These are phyloP conservation scores for Chamaenerion angustifolium DNA, from an alignment of 345 rosid species.

Conservation along the genomic window DNA sequence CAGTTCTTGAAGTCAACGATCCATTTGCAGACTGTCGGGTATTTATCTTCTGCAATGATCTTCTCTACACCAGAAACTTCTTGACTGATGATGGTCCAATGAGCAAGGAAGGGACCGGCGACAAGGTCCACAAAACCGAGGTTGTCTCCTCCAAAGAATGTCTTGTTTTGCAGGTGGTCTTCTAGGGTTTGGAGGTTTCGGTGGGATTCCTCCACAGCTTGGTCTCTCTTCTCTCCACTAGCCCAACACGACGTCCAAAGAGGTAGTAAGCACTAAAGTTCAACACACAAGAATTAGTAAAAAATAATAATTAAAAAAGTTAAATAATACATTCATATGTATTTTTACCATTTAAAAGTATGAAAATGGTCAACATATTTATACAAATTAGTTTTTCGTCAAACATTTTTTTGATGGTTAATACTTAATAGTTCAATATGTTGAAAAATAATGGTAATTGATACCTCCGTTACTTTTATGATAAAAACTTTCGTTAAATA, in stretches of 20 bases:
- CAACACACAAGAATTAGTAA: not conserved
- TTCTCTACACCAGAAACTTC: slow-evolving; percentile 26
- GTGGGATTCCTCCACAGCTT: slow-evolving; percentile 21
- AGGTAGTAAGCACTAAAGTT: slow-evolving; percentile 16
- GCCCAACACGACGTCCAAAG: slow-evolving; percentile 22
- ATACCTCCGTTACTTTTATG: too few relatives aligned
- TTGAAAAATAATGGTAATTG: too few relatives aligned
- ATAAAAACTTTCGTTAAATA: too few relatives aligned
- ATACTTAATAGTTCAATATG: too few relatives aligned
- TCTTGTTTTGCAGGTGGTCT: slow-evolving; percentile 33
- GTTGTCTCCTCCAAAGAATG: slow-evolving; percentile 47
- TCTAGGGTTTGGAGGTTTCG: slow-evolving; percentile 28
- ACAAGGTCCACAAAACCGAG: slow-evolving; percentile 43
- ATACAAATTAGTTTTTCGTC: too few relatives aligned
- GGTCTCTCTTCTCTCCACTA: slow-evolving; percentile 17
- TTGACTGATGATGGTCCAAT: slow-evolving; percentile 24
- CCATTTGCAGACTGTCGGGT: slow-evolving; percentile 31
- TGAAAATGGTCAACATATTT: too few relatives aligned
- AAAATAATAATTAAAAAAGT: too few relatives aligned
- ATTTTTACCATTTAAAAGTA: too few relatives aligned
- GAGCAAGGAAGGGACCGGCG: slow-evolving; percentile 22
- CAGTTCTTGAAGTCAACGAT: slow-evolving; percentile 14
- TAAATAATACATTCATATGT: too few relatives aligned
- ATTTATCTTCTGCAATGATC: slow-evolving; percentile 25
- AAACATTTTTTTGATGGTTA: too few relatives aligned